These are phyloP conservation scores for Croton laevigatus DNA, from an alignment of 441 rosid species.

Conservation along the genomic window DNA sequence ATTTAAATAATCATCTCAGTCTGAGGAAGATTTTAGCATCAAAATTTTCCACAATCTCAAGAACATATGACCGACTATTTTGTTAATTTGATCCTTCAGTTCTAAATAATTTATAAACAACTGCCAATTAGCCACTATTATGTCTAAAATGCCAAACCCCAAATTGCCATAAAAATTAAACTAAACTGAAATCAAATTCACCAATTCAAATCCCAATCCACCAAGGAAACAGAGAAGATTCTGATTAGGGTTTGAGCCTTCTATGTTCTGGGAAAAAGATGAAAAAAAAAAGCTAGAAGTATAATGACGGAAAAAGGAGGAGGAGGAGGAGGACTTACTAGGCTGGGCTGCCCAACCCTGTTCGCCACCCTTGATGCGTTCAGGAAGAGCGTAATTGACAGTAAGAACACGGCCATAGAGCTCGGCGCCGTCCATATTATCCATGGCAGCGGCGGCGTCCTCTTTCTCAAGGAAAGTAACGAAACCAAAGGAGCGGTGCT, in stretches of 20 bases:
- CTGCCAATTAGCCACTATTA: background rate
- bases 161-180: background rate
- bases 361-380: constrained; percentile 95
- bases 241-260: background rate
- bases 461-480: constrained; percentile 91
- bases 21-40: background rate
- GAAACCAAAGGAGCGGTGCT: constrained; percentile 94
- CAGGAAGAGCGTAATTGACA: constrained; percentile 91
- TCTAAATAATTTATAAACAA: background rate
- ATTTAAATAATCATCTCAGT: background rate
- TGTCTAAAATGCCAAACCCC: constrained; percentile 2
- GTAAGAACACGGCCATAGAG: constrained; percentile 94
- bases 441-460: constrained; percentile 92
- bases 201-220: background rate
- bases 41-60: background rate
- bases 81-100: background rate
- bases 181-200: background rate
- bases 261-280: background rate
- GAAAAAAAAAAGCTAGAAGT: too few relatives aligned
- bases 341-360: constrained; percentile 99
- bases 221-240: background rate
- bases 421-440: constrained; percentile 96
- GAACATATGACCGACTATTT: background rate
- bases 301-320: background rate
- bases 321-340: constrained; percentile 43